Evolutionary conservation across 352 stramenopile genomes (phyloP).

Genomic region (Phytophthora niederhauseri): DNA sequence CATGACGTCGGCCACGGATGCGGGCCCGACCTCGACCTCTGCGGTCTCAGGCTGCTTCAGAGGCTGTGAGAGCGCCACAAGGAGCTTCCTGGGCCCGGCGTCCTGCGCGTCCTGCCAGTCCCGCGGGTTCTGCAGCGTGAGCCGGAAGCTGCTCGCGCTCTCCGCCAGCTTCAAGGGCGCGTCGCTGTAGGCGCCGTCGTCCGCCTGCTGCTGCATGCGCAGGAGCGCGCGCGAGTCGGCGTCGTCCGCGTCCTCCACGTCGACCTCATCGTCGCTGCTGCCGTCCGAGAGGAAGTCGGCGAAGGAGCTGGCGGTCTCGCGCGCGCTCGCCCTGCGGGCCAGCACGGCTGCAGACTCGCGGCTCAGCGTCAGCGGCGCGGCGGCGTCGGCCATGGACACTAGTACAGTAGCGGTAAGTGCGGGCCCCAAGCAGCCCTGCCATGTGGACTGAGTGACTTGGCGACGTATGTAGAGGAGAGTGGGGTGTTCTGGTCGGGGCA

Average conservation of each 20-base stretch:
- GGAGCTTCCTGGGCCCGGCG: neutral
- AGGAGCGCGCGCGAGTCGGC: neutral
- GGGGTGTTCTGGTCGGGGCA: constrained; percentile 15
- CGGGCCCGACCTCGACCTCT: no score
- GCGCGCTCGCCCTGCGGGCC: constrained; percentile 17
- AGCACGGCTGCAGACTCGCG: neutral
- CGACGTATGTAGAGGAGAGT: neutral
- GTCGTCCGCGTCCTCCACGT: neutral
- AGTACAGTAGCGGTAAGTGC: neutral
- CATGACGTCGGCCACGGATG: neutral
- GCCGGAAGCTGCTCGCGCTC: neutral
- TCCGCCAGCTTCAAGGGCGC: neutral
- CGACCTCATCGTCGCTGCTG: constrained; percentile 14
- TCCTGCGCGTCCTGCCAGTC: neutral
- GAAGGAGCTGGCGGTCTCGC: constrained; percentile 29
- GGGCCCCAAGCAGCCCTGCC: neutral
- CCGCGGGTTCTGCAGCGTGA: neutral
- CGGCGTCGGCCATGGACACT: constrained; percentile 16
- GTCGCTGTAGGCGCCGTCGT: neutral
- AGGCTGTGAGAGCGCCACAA: no score
- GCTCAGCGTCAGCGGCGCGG: constrained; percentile 22
- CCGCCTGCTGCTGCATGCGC: no score
- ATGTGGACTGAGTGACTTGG: neutral
- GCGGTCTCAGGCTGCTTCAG: no score
- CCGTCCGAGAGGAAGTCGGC: constrained; percentile 52